Conservation (phyloP, 1,284 basidiomycete species). For the Ustilago loliicola region DNA sequence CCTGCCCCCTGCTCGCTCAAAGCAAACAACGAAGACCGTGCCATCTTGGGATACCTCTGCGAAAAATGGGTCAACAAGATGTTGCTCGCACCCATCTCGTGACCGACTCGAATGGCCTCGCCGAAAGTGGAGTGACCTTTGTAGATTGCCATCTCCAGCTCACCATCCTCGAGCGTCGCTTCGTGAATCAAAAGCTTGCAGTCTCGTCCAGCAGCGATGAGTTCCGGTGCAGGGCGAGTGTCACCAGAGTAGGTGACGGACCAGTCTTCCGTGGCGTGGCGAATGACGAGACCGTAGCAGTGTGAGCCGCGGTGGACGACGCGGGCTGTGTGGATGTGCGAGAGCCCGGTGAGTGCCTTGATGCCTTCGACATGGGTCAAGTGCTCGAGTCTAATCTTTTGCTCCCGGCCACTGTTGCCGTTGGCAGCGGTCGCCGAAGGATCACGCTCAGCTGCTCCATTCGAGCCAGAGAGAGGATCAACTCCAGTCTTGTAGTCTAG, state of each 20-base stretch:
- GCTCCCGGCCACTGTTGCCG: constrained; percentile 9
- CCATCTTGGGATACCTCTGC: constrained; percentile 89
- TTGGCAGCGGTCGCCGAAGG: constrained; percentile 1
- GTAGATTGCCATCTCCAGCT: constrained; percentile 75
- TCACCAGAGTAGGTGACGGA: constrained; percentile 80
- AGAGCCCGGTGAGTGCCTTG: constrained; percentile 32
- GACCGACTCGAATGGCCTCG: constrained; percentile 84
- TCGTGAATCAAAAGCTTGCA: constrained; percentile 92
- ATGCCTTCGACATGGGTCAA: constrained; percentile 26
- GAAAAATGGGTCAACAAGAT: constrained; percentile 94
- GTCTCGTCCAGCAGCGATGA: constrained; percentile 78
- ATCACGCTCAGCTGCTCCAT: background rate
- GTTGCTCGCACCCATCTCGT: constrained; percentile 81
- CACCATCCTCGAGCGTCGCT: constrained; percentile 85
- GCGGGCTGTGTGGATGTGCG: constrained; percentile 47
- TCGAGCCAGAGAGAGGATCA: constrained; percentile 24
- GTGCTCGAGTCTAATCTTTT: constrained; percentile 16
- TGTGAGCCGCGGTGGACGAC: constrained; percentile 40
- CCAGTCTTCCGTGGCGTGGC: constrained; percentile 73
- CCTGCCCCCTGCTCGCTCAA: constrained; percentile 10
- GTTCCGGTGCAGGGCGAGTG: constrained; percentile 81
- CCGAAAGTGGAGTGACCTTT: constrained; percentile 92
- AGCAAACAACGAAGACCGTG: constrained; percentile 71
- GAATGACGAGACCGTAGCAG: constrained; percentile 57
- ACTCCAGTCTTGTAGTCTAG: constrained; percentile 56